Evolutionary conservation across 2,329 filamentous ascomycete species (phyloP).

Genomic region (Basipetospora chlamydospora): DNA sequence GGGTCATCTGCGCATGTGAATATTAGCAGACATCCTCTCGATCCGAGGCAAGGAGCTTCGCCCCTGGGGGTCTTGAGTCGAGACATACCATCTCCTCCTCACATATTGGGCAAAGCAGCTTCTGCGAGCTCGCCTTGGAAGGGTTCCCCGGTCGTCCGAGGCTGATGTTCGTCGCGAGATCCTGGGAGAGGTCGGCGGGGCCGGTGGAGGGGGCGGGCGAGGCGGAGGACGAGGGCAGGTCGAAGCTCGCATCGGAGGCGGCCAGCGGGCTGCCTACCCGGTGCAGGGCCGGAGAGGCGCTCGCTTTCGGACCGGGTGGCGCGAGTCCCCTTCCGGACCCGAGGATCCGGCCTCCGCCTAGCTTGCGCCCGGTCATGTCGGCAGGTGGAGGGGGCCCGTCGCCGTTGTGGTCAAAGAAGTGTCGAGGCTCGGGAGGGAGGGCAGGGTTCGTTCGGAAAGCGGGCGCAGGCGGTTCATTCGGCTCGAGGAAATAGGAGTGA

Average conservation of each 20-base stretch:
- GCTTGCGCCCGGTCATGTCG: slow-evolving; percentile 66
- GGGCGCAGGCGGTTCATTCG: too few species aligned
- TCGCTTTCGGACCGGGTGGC: slow-evolving; percentile 29
- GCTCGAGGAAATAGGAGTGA: too few species aligned
- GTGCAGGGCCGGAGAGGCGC: slow-evolving; percentile 17
- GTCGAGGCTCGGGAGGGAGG: not conserved
- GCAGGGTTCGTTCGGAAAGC: not conserved
- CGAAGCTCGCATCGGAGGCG: slow-evolving; percentile 58
- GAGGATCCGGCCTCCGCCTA: slow-evolving; percentile 83
- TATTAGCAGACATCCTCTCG: too few species aligned
- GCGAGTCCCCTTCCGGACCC: slow-evolving; percentile 75
- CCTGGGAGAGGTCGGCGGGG: slow-evolving; percentile 56
- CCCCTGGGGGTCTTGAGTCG: too few species aligned
- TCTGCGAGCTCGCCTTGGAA: slow-evolving; percentile 42
- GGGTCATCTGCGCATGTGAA: slow-evolving; percentile 49
- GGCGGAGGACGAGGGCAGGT: slow-evolving; percentile 54
- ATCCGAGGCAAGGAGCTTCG: too few species aligned
- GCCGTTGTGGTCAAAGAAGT: too few species aligned
- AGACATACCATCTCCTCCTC: slow-evolving; percentile 79
- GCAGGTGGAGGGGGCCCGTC: not conserved
- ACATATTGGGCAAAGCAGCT: slow-evolving; percentile 91
- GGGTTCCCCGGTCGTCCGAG: slow-evolving; percentile 37
- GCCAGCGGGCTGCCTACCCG: slow-evolving; percentile 33
- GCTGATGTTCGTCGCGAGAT: slow-evolving; percentile 69
- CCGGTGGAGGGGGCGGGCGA: slow-evolving; percentile 49